Evolutionary conservation across 345 rosid genomes (phyloP).

Genomic region (Syzygium jambos): DNA sequence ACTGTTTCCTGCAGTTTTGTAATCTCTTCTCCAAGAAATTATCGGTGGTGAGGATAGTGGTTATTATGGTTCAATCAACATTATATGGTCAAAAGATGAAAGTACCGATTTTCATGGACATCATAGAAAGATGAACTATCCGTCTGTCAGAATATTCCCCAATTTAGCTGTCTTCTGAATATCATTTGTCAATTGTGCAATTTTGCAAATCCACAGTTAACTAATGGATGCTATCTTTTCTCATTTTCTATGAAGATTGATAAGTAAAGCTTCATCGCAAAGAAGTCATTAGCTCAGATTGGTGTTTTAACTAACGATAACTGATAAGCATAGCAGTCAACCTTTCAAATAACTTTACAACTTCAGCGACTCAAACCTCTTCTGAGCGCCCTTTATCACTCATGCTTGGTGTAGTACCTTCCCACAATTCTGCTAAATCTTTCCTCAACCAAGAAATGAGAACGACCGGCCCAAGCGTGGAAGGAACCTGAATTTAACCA

Average conservation of each 20-base stretch:
- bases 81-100: neutral
- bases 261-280: neutral
- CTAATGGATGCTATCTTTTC: neutral
- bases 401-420: conserved; percentile 45
- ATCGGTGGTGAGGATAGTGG: neutral
- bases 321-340: neutral
- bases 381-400: conserved; percentile 56
- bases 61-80: neutral
- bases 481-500: conserved; percentile 56
- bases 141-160: neutral
- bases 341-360: conserved; percentile 22
- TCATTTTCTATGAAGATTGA: neutral
- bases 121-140: neutral
- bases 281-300: neutral
- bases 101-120: neutral
- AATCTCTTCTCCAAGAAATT: neutral
- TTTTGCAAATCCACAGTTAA: neutral
- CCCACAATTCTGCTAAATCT: conserved; percentile 85
- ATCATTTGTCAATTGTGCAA: neutral
- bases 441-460: conserved; percentile 69
- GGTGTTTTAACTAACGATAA: neutral
- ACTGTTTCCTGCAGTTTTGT: neutral
- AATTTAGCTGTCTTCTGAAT: neutral
- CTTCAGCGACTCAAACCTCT: conserved; percentile 43
- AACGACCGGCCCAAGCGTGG: conserved; percentile 84